Base-by-base conservation (phyloP, 2,329 filamentous ascomycete genomes). In the Fusarium brachygibbosum region DNA sequence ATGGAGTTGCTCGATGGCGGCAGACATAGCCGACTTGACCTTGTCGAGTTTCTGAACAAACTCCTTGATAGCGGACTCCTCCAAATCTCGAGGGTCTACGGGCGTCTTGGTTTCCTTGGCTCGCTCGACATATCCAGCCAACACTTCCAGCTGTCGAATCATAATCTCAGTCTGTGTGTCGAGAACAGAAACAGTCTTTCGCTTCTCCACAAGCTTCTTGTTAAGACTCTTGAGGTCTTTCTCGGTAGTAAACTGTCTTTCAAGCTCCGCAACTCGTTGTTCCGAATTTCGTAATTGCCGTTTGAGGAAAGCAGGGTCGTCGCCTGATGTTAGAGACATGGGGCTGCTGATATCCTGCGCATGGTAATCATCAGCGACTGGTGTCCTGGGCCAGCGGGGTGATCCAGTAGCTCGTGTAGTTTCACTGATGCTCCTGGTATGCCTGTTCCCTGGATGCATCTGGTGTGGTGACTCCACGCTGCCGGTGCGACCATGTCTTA, bases 81-180 rank as follows among this genome's bases (percentile, higher is more conserved):
- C 96, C 23, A 98, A 84, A 73, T 93, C 91, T 17, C 88, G 88
- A 31, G 95, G 84, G 74, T 98, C 93, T 63, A 98, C 84, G 8
- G 93, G 90, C 55, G 91, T 89, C 75, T 92, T 92, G 46, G 88
- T 92, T 68, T 93, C 90, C 81, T 97, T 98, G 56, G 93, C 94
- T 53, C 88, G 89, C 76, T 95, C 92, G 21, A 98, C 89, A 76
- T 96, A 95, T 45, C 94, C 93, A 6, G 93, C 94, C 74, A 98
- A 87, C 37, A 95, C 91, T 76, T 97, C 93, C 19, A 98, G 84
- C 79, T 98, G 94, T 40, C 93, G 91, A 74, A 98, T 93, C 81
- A 97, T 95, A 78, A 98, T 94, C 80, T 98, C 95, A 51, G 94
- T 93, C 80, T 98, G 93, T 1, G 94, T 95, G 77, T 98, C 95